These are phyloP conservation scores for Meyerozyma guilliermondii DNA, from an alignment of 1,139 yeast species.

Conservation along the genomic window DNA sequence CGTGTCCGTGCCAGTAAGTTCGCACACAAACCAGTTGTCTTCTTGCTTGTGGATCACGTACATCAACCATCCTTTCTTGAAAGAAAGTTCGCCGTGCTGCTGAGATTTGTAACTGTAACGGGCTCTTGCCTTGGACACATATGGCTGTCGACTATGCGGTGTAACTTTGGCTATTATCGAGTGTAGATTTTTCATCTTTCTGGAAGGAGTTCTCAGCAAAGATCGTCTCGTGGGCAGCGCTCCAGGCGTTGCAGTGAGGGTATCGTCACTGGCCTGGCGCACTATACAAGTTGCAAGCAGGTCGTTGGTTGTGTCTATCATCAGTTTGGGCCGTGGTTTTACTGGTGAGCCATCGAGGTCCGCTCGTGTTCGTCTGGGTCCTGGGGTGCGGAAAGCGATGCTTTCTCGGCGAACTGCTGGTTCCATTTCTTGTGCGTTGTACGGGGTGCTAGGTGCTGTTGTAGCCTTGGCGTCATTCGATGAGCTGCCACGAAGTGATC, in stretches of 20 bases:
- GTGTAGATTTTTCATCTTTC: constrained; percentile 29
- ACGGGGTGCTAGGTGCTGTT: constrained; percentile 18
- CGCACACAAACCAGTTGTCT: constrained; percentile 90
- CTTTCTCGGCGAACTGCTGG: constrained; percentile 38
- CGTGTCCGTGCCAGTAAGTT: constrained; percentile 52
- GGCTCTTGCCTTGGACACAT: constrained; percentile 59
- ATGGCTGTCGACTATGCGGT: constrained; percentile 45
- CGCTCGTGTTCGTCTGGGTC: constrained; percentile 3
- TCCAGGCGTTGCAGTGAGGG: constrained; percentile 9
- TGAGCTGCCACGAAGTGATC: constrained; percentile 27
- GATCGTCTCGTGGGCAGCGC: constrained; percentile 9
- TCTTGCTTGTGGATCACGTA: constrained; percentile 70
- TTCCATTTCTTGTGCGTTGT: constrained; percentile 40
- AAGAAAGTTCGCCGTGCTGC: constrained; percentile 72
- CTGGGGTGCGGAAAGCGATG: constrained; percentile 21
- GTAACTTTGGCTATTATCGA: constrained; percentile 20
- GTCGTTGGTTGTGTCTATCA: constrained; percentile 21
- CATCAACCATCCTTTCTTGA: constrained; percentile 71
- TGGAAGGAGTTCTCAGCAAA: constrained; percentile 26
- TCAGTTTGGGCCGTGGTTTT: constrained; percentile 36
- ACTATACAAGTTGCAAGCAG: constrained; percentile 14
- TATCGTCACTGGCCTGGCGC: constrained; percentile 8
- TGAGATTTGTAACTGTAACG: constrained; percentile 69
- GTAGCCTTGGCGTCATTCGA: constrained; percentile 10
- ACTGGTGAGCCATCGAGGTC: constrained; percentile 5